These are phyloP conservation scores for Fraxinus pennsylvanica DNA, from an alignment of 257 asterid genomes.

Conservation along the genomic window DNA sequence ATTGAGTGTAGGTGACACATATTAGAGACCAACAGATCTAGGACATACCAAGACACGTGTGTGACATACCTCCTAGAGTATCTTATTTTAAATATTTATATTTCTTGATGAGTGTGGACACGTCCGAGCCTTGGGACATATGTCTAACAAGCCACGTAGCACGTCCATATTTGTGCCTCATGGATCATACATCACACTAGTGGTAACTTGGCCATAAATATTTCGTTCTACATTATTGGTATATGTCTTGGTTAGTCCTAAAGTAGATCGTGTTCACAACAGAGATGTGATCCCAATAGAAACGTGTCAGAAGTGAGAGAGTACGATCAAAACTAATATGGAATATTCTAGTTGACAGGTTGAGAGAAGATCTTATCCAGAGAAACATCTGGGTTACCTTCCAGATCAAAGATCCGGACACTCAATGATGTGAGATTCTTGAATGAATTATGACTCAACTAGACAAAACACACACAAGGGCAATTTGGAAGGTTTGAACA, in stretches of 20 bases:
- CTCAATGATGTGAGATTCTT: background rate
- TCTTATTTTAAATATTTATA: background rate
- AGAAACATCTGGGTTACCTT: too few relatives aligned
- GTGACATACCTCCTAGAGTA: background rate
- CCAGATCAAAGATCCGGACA: too few relatives aligned
- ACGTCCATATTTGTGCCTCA: background rate
- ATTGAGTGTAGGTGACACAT: background rate
- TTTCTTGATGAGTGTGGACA: background rate
- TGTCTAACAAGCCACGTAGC: background rate
- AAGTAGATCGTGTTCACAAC: too few relatives aligned
- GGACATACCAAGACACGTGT: background rate
- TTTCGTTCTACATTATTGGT: too few relatives aligned
- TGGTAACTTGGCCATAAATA: background rate
- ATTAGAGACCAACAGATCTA: background rate
- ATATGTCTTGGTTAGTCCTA: too few relatives aligned
- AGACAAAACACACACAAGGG: background rate
- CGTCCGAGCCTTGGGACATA: background rate
- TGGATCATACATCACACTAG: background rate
- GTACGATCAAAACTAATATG: too few relatives aligned
- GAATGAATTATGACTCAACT: background rate
- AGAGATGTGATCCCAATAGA: too few relatives aligned
- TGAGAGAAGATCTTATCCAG: too few relatives aligned
- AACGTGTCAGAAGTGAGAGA: too few relatives aligned
- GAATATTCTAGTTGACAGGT: too few relatives aligned
- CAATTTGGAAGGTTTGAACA: background rate